phyloP scores from a whole-genome alignment of 305 asterid genomes.

The Euphrasia arctica region DNA sequence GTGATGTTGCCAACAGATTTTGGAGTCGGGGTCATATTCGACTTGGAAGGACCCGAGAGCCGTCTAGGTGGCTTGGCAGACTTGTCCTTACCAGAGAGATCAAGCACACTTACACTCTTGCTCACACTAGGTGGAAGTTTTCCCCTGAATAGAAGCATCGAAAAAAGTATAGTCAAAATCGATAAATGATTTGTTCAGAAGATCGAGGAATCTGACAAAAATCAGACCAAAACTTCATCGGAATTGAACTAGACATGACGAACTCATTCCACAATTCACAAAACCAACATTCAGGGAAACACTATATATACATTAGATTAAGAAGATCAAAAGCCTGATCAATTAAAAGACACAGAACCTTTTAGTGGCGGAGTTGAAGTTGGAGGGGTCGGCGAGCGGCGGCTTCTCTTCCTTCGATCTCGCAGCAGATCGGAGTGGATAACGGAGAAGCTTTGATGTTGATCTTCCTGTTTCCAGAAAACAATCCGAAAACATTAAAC shows the following conservation, averaged over 20 bases:
- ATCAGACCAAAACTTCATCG: no score
- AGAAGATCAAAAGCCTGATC: neutral
- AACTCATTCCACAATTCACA: no score
- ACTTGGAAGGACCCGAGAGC: constrained; percentile 73
- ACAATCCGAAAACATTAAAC: neutral
- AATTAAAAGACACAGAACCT: constrained; percentile 36
- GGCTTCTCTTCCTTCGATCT: constrained; percentile 67
- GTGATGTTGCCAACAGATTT: constrained; percentile 54
- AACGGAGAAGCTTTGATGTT: constrained; percentile 66
- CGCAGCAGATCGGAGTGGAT: constrained; percentile 79
- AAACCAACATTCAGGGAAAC: no score
- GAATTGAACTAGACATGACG: no score
- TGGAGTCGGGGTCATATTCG: constrained; percentile 56
- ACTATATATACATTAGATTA: no score
- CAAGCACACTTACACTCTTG: constrained; percentile 72
- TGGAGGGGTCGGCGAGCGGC: constrained; percentile 51
- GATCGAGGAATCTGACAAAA: no score
- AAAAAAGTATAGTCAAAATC: neutral
- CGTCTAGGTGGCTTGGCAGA: constrained; percentile 88
- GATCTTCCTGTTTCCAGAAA: constrained; percentile 36
- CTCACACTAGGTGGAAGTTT: constrained; percentile 53
- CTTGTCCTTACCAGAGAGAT: constrained; percentile 69
- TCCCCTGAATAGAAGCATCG: constrained; percentile 42
- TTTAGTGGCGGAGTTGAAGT: constrained; percentile 45
- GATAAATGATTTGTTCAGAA: neutral